These are phyloP conservation scores for Fusarium pseudocircinatum DNA, from an alignment of 2,329 filamentous ascomycete species.

Conservation along the genomic window DNA sequence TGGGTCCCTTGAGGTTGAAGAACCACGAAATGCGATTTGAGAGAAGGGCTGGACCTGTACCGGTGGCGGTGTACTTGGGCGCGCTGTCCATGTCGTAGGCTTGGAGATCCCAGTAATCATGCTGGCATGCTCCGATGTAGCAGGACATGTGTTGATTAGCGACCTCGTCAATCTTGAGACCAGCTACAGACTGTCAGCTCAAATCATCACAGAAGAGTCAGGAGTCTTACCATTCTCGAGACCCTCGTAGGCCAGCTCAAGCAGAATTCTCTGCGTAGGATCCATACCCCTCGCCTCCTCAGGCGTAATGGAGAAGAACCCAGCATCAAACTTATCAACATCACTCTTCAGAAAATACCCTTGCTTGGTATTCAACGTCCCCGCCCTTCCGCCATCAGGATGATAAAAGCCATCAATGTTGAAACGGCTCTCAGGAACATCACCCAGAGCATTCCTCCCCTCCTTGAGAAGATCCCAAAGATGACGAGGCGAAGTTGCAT, in stretches of 20 bases:
- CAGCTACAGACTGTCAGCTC: not conserved
- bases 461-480: not conserved
- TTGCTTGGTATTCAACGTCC: not conserved
- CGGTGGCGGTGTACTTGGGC: not conserved
- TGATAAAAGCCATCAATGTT: not conserved
- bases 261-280: not conserved
- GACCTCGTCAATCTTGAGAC: not conserved
- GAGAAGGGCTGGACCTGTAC: not conserved
- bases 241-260: constrained; percentile 1
- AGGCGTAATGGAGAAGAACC: not conserved
- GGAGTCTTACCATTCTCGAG: not conserved
- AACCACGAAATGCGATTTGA: not conserved
- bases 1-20: constrained; percentile 7
- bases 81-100: constrained; percentile 5
- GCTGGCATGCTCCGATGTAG: constrained; percentile 4
- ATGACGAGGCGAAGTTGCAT: constrained; percentile 1
- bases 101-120: constrained; percentile 9
- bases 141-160: constrained; percentile 3
- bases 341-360: not conserved
- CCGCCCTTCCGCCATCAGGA: not conserved
- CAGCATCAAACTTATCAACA: not conserved
- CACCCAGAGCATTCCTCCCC: not conserved
- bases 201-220: rapidly evolving
- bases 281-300: constrained; percentile 3
- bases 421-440: not conserved